Evolutionary conservation across 2,329 filamentous ascomycete genomes (phyloP), one percentile per base, ranked within the genome.

Genomic region (Ilyonectria destructans): DNA sequence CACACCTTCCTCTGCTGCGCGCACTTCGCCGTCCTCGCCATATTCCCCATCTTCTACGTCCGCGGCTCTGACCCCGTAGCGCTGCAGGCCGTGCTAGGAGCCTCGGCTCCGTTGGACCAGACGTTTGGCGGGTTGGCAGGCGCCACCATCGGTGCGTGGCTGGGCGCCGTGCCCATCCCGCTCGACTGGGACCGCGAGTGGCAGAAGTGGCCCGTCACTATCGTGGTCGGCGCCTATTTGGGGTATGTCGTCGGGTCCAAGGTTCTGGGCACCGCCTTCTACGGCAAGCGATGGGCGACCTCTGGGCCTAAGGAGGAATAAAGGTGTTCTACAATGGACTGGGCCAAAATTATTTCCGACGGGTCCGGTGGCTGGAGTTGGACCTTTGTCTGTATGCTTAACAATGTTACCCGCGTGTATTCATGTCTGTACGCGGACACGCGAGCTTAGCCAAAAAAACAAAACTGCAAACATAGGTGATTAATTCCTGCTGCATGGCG

Each of bases 181-280:
- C 85, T 99, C 73, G 96, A 99, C 80, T 98, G 96, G 96, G 96
- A 99, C 80, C 91, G 96, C n/a, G 95, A 97, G 75, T 99, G 96
- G 96, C 96, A 99, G 88, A 93, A 92, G 80, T 99, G 96, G 93
- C 96, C 96, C 0, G 92, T 98, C 55, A 99, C 96, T 0, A 93
- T 99, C 66, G 82, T 98, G 5, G 90, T 89, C 2, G 96, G 96
- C 3, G 86, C 93, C 19, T 98, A 97, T 81, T 82, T 89, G 6
- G 96, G 96, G 1, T 95, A 93, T 80, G 85, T 89, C 1, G 72
- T 93, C 13, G 95, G 95, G 1, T 91, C 92, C 78, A 76, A 89
- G 62, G 71, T 90, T 19, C 90, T 91, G 0, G 88, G 87, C 3
- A 83, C 81, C 1, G 57, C 88, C 65, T 80, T 83, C 7, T 86